phyloP scores from a whole-genome alignment of 108 stramenopile species.

The Craspedostauros australis region DNA sequence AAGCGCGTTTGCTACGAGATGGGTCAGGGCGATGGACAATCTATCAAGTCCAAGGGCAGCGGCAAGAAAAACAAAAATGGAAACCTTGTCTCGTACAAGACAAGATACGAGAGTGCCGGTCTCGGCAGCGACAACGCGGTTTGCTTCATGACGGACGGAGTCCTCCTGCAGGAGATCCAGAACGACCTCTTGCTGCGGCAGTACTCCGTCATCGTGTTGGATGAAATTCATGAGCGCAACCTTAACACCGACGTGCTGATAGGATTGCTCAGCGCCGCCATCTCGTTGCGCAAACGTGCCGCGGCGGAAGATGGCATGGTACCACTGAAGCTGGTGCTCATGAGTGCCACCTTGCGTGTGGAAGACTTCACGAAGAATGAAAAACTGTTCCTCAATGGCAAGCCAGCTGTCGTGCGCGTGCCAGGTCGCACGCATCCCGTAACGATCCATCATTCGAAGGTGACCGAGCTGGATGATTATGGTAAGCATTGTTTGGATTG shows the following conservation, averaged over 20 bases:
- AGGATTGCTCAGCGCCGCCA: slow-evolving; percentile 80
- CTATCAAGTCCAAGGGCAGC: slow-evolving; percentile 22
- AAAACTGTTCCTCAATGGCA: slow-evolving; percentile 62
- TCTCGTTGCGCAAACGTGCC: slow-evolving; percentile 78
- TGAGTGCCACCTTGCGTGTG: slow-evolving; percentile 97
- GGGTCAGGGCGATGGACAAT: slow-evolving; percentile 76
- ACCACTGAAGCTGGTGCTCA: slow-evolving; percentile 93
- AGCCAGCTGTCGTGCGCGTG: slow-evolving; percentile 79
- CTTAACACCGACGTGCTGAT: slow-evolving; percentile 96
- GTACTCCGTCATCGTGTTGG: slow-evolving; percentile 89
- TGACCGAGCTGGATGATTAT: slow-evolving; percentile 93
- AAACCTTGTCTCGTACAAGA: slow-evolving; percentile 90
- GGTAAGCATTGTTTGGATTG: slow-evolving; percentile 28
- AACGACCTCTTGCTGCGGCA: slow-evolving; percentile 87
- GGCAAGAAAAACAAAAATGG: slow-evolving; percentile 39
- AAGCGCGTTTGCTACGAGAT: slow-evolving; percentile 95
- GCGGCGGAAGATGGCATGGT: slow-evolving; percentile 54
- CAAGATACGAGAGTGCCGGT: slow-evolving; percentile 89
- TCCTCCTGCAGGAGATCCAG: slow-evolving; percentile 91
- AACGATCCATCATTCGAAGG: slow-evolving; percentile 92
- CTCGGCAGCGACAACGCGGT: slow-evolving; percentile 71
- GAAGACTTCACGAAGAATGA: slow-evolving; percentile 88
- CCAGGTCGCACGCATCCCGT: slow-evolving; percentile 92
- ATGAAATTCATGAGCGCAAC: slow-evolving; percentile 85
- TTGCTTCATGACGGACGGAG: slow-evolving; percentile 99